Percentiles rank a stretch among this genome's conserved stretches.
Conservation (phyloP, 768 basidiomycete species). For the Chalciporus chontae region DNA sequence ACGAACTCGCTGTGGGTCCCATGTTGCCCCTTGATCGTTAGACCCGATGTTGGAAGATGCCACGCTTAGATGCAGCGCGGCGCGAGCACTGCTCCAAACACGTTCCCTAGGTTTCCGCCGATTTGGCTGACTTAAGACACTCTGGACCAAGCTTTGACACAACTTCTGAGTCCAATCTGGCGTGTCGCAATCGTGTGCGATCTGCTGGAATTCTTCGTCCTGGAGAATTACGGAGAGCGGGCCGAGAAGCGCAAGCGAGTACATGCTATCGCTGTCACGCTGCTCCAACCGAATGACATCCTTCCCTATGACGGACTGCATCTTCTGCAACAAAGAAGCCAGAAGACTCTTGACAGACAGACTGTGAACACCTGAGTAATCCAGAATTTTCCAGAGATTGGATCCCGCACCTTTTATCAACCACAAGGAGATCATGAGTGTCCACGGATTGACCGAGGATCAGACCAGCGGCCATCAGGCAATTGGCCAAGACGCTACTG, state of each 20-base stretch:
- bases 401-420: conserved; percentile 9
- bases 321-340: neutral
- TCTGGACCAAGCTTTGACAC: conserved; percentile 1
- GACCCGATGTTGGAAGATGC: neutral
- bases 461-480: conserved; percentile 6
- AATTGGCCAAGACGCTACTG: conserved; percentile 4
- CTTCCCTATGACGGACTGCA: neutral
- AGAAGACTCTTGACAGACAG: neutral
- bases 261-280: conserved; percentile 1
- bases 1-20: neutral
- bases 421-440: conserved; percentile 2
- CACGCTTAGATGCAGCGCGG: conserved; percentile 5
- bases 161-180: conserved; percentile 1
- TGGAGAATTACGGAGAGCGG: conserved; percentile 2
- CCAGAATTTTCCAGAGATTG: neutral
- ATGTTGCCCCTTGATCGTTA: neutral
- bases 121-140: neutral
- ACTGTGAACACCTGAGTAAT: neutral
- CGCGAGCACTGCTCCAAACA: conserved; percentile 1
- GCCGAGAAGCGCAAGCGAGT: conserved; percentile 1
- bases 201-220: conserved; percentile 2
- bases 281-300: neutral
- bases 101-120: neutral
- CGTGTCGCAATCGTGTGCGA: neutral
- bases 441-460: conserved; percentile 5